phyloP scores from a whole-genome alignment of 2,329 filamentous ascomycete species.

The Trichoderma citrinoviride region DNA sequence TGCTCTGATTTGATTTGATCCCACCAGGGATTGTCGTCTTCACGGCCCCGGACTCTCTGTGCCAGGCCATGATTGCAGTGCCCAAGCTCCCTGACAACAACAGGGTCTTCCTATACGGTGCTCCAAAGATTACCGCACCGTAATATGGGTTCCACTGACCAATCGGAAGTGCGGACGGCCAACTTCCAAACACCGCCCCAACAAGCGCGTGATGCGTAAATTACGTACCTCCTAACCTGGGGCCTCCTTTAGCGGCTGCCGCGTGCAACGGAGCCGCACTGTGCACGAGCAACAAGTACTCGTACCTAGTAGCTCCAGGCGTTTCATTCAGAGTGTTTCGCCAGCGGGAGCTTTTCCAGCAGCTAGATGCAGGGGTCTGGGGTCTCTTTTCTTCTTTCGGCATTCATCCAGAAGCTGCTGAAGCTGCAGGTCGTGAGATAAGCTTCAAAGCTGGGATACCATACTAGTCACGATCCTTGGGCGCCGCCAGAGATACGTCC shows the following conservation, averaged over 20 bases:
- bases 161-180: conserved; percentile 14
- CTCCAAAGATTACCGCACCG: neutral
- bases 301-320: neutral
- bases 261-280: neutral
- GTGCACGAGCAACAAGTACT: neutral
- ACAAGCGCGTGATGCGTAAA: conserved; percentile 23
- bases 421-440: neutral
- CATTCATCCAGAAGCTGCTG: neutral
- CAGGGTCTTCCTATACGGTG: neutral
- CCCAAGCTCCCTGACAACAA: neutral
- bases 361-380: neutral
- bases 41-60: neutral
- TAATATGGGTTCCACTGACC: neutral
- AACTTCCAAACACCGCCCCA: conserved; percentile 10
- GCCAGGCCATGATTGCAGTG: neutral
- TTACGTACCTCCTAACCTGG: conserved; percentile 20
- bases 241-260: conserved; percentile 8
- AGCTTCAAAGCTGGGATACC: neutral
- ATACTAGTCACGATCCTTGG: neutral
- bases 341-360: conserved; percentile 13
- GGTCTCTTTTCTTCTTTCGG: neutral
- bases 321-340: conserved; percentile 1
- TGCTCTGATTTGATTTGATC: neutral
- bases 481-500: too few relatives aligned
- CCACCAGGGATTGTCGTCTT: neutral